Evolutionary conservation across 495 filamentous ascomycete genomes (phyloP).

Genomic region (Penicillium pulvis): DNA sequence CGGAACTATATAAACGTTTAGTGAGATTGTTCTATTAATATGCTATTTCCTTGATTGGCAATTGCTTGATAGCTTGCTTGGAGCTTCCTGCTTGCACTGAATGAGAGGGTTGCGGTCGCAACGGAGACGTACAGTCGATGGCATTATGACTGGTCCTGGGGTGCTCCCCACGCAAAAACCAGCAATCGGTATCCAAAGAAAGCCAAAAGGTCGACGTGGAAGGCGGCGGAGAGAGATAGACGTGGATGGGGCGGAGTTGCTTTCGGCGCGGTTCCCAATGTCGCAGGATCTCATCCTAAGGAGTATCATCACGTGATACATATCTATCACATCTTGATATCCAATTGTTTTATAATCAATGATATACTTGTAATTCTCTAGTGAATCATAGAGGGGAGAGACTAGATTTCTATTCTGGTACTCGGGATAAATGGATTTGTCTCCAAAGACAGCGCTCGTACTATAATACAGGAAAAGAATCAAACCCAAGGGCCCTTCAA

Average conservation of each 20-base stretch:
- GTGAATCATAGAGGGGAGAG: constrained; percentile 5
- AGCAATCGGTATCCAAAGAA: neutral
- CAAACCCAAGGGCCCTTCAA: neutral
- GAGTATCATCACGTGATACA: constrained; percentile 18
- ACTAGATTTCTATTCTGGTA: constrained; percentile 5
- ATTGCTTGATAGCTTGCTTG: neutral
- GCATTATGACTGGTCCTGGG: constrained; percentile 31
- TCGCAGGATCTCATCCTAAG: constrained; percentile 4
- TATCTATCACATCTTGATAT: neutral
- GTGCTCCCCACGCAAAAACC: neutral
- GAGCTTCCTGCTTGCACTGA: neutral
- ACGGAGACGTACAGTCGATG: constrained; percentile 45
- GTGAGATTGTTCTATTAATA: neutral
- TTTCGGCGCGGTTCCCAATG: neutral
- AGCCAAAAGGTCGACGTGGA: neutral
- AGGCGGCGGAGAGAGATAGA: neutral
- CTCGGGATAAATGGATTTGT: constrained; percentile 18
- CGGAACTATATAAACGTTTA: constrained; percentile 39
- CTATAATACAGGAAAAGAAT: constrained; percentile 32
- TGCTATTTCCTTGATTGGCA: neutral
- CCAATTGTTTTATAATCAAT: neutral
- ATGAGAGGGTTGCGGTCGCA: constrained; percentile 12
- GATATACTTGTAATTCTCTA: neutral
- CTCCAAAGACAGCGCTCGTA: constrained; percentile 16
- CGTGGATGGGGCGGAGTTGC: constrained; percentile 7